Percentiles rank a stretch among this genome's conserved stretches.
Conservation (phyloP, 371 early-diverging fungal species). For the Apophysomyces elegans region DNA sequence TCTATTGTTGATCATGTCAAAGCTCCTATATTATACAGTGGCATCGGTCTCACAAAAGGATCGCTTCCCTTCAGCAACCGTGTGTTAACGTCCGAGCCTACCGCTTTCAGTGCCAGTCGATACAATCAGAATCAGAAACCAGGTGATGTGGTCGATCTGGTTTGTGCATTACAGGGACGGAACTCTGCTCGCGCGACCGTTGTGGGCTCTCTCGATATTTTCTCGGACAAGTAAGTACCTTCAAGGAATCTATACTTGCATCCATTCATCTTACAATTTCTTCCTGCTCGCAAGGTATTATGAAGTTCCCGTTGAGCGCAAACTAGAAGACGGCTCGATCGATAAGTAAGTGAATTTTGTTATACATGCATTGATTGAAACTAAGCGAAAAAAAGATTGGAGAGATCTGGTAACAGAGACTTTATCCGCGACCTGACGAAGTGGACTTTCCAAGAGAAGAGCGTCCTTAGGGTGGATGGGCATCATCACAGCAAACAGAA, state of each 20-base stretch:
- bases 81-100: constrained; percentile 64
- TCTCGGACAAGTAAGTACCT: constrained; percentile 67
- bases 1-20: constrained; percentile 32
- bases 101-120: constrained; percentile 62
- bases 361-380: neutral
- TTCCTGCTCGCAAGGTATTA: constrained; percentile 19
- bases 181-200: constrained; percentile 90
- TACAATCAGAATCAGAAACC: constrained; percentile 23
- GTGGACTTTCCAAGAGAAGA: constrained; percentile 94
- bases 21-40: constrained; percentile 73
- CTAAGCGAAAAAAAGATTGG: constrained; percentile 17
- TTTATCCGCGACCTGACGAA: constrained; percentile 76
- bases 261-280: neutral
- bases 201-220: constrained; percentile 80
- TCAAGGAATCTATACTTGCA: neutral
- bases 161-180: constrained; percentile 84
- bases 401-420: constrained; percentile 68
- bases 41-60: constrained; percentile 74
- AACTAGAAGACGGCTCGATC: constrained; percentile 22
- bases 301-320: constrained; percentile 27
- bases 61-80: constrained; percentile 63
- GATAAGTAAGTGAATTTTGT: constrained; percentile 21
- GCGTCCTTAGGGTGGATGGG: constrained; percentile 73
- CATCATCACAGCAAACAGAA: constrained; percentile 74
- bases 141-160: constrained; percentile 60